These are phyloP conservation scores for Amanita rimosa DNA, from an alignment of 768 basidiomycete species.

Conservation along the genomic window DNA sequence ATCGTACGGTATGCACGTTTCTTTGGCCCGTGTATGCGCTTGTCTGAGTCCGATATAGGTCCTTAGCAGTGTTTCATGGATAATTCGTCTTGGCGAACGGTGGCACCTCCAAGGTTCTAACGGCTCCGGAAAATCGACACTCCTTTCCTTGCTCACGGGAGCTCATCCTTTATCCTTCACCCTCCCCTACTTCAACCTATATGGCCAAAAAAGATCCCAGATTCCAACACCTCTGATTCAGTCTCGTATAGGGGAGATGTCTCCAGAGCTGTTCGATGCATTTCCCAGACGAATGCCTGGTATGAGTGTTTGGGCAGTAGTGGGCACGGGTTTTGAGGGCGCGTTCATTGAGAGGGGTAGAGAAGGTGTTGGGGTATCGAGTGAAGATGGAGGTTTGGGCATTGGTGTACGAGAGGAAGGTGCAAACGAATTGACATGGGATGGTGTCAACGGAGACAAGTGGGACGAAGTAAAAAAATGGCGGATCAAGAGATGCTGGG, in stretches of 20 bases:
- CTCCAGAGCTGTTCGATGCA: constrained; percentile 85
- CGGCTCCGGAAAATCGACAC: constrained; percentile 93
- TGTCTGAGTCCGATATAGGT: constrained; percentile 34
- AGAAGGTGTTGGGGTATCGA: constrained; percentile 34
- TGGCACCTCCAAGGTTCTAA: constrained; percentile 91
- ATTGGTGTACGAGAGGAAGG: constrained; percentile 11
- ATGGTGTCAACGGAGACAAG: constrained; percentile 5
- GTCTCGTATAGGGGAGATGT: constrained; percentile 64
- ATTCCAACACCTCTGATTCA: constrained; percentile 62
- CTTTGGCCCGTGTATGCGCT: background rate
- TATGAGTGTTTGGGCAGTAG: constrained; percentile 65
- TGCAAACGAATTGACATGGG: background rate
- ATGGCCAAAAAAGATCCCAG: constrained; percentile 20
- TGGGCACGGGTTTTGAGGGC: constrained; percentile 88
- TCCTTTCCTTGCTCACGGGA: constrained; percentile 81
- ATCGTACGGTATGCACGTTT: constrained; percentile 35
- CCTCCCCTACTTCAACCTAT: constrained; percentile 25
- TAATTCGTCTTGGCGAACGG: constrained; percentile 66
- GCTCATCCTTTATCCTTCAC: constrained; percentile 82
- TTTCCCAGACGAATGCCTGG: constrained; percentile 62
- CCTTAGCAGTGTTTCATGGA: constrained; percentile 72
- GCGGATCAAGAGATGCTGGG: constrained; percentile 29
- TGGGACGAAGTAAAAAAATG: constrained; percentile 19
- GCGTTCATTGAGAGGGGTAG: constrained; percentile 43
- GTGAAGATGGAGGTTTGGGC: constrained; percentile 19